Percentiles rank a stretch among this genome's conserved stretches.
Conservation (phyloP, 163 green algal species). For the Scenedesmus sp. region DNA sequence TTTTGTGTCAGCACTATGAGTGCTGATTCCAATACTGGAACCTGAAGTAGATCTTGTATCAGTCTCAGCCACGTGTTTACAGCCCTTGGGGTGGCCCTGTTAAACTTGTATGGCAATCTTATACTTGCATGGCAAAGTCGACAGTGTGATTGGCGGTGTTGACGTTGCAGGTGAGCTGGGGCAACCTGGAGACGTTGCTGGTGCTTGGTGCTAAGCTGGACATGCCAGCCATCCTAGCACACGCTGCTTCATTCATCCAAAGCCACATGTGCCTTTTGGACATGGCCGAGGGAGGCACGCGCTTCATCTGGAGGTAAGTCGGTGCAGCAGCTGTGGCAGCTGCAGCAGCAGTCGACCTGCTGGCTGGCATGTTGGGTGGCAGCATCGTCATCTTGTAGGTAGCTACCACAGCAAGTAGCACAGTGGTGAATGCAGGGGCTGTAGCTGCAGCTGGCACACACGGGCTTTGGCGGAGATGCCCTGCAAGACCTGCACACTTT, state of each 20-base stretch:
- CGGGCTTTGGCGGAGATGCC: no score
- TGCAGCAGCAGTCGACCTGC: background rate
- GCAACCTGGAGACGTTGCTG: slow-evolving; percentile 1
- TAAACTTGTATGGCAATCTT: no score
- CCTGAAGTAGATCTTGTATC: no score
- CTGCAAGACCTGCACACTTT: no score
- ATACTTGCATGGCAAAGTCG: no score
- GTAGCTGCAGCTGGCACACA: background rate
- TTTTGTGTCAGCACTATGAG: no score
- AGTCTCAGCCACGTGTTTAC: no score
- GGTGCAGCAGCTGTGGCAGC: background rate
- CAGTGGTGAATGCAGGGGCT: background rate
- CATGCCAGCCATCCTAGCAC: slow-evolving; percentile 18
- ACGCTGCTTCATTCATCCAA: background rate
- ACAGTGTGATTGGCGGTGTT: no score
- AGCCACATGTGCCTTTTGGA: slow-evolving; percentile 9
- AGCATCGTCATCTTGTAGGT: background rate
- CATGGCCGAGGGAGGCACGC: slow-evolving; percentile 2
- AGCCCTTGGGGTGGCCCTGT: no score
- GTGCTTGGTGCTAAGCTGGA: slow-evolving; percentile 10
- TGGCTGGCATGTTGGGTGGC: background rate
- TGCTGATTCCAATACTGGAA: no score
- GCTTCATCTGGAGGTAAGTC: slow-evolving; percentile 5
- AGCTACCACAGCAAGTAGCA: no score
- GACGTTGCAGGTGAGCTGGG: background rate